Conservation (phyloP, 1,284 basidiomycete species). For the Ceratobasidium sp. region DNA sequence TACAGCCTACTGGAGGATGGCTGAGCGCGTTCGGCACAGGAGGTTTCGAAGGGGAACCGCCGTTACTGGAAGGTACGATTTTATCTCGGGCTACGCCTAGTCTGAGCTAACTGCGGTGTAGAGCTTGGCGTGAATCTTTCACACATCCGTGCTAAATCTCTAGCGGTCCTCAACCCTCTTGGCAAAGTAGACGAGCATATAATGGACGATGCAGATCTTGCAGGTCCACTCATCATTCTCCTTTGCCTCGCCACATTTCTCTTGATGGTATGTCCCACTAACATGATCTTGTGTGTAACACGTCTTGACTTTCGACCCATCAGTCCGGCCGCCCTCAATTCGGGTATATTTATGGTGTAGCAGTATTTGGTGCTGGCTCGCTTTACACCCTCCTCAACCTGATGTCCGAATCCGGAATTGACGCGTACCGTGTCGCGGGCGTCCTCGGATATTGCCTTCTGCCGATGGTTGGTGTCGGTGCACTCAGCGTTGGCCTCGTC, state of each 20-base stretch:
- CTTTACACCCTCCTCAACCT: constrained; percentile 97
- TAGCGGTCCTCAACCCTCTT: constrained; percentile 95
- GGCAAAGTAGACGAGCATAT: constrained; percentile 89
- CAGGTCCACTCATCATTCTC: constrained; percentile 94
- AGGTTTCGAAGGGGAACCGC: constrained; percentile 94
- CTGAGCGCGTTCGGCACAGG: constrained; percentile 96
- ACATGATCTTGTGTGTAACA: not conserved
- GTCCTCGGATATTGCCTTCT: constrained; percentile 97
- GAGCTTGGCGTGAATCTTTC: constrained; percentile 98
- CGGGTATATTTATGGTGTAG: constrained; percentile 98
- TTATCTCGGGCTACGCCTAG: not conserved
- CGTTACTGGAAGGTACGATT: constrained; percentile 85
- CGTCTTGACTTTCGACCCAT: constrained; percentile 9
- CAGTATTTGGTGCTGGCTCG: constrained; percentile 91
- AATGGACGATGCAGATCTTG: constrained; percentile 99
- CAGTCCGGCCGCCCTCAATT: constrained; percentile 99
- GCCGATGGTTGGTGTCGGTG: constrained; percentile 96
- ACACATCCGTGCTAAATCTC: constrained; percentile 93
- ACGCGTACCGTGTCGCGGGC: constrained; percentile 94
- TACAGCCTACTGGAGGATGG: constrained; percentile 80
- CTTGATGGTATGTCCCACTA: constrained; percentile 77
- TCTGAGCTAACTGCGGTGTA: constrained; percentile 54
- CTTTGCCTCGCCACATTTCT: constrained; percentile 94
- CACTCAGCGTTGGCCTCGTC: constrained; percentile 86
- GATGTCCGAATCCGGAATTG: constrained; percentile 96